phyloP scores from a whole-genome alignment of 306 rosid genomes.

The Arachis stenosperma region DNA sequence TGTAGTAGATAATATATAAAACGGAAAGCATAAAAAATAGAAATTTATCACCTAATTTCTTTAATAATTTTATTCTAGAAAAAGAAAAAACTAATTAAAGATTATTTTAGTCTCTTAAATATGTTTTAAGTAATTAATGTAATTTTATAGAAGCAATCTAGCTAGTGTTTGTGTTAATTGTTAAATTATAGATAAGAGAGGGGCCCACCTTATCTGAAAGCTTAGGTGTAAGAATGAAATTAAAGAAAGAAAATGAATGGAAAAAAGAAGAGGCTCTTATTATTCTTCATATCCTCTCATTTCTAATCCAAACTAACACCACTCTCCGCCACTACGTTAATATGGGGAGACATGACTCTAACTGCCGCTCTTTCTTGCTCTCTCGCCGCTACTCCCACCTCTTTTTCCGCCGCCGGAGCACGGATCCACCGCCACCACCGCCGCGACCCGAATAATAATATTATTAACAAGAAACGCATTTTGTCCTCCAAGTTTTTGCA shows the following conservation, averaged over 20 bases:
- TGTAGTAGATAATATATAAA: too few species aligned
- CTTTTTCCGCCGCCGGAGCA: conserved; percentile 32
- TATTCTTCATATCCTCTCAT: conserved; percentile 29
- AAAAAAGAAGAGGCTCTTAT: conserved; percentile 44
- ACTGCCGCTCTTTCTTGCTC: conserved; percentile 60
- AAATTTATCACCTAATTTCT: too few species aligned
- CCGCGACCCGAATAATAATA: too few species aligned
- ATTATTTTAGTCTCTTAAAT: too few species aligned
- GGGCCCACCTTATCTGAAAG: conserved; percentile 53
- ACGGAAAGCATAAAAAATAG: too few species aligned
- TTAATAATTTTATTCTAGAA: too few species aligned
- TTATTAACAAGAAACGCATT: neutral
- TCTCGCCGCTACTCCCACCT: conserved; percentile 46
- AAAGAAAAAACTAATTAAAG: too few species aligned
- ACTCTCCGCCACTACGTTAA: conserved; percentile 41
- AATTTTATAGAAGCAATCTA: too few species aligned
- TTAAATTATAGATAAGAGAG: neutral
- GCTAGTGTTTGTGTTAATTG: too few species aligned
- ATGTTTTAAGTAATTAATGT: too few species aligned
- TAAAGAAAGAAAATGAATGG: conserved; percentile 18
- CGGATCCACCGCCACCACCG: neutral
- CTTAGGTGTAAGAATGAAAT: neutral
- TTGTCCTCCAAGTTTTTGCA: conserved; percentile 25
- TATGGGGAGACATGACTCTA: conserved; percentile 77
- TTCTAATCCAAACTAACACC: conserved; percentile 44